phyloP scores from a whole-genome alignment of 2,329 filamentous ascomycete genomes.

The Penicillium sp. region DNA sequence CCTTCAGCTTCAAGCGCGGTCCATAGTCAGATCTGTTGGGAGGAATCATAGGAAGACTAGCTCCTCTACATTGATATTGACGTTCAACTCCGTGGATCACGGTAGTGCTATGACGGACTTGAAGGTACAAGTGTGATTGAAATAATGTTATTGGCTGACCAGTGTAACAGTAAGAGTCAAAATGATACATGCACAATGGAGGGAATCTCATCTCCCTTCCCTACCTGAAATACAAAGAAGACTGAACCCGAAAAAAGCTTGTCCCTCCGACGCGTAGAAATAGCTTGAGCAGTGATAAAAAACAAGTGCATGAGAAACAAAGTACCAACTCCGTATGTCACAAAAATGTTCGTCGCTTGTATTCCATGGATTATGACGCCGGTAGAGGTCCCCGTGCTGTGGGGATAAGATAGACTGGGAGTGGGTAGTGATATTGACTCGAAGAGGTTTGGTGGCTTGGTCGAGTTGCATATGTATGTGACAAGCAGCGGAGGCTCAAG shows the following conservation, averaged over 20 bases:
- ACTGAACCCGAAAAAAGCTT: neutral
- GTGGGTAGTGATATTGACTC: slow-evolving; percentile 3
- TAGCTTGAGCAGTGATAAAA: neutral
- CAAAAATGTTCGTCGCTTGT: slow-evolving; percentile 2
- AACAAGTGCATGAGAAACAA: slow-evolving; percentile 2
- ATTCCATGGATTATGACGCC: slow-evolving; percentile 9
- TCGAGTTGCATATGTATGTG: neutral
- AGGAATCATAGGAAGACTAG: too few relatives aligned
- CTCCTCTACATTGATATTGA: neutral
- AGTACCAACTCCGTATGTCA: slow-evolving; percentile 4
- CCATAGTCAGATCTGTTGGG: too few relatives aligned
- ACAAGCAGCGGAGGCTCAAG: neutral
- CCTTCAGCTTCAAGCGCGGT: too few relatives aligned
- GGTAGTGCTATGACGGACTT: neutral
- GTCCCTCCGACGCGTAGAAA: neutral
- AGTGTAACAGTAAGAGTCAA: neutral
- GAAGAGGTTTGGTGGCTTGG: neutral
- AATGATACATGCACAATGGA: slow-evolving; percentile 8
- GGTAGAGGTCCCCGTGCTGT: neutral
- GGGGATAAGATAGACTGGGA: neutral
- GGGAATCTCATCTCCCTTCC: neutral
- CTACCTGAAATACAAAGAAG: slow-evolving; percentile 6
- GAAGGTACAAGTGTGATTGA: neutral
- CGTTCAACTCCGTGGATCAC: neutral
- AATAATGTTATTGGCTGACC: neutral